phyloP scores from a whole-genome alignment of 2,329 filamentous ascomycete species.

The Dendrostoma leiphaemia region DNA sequence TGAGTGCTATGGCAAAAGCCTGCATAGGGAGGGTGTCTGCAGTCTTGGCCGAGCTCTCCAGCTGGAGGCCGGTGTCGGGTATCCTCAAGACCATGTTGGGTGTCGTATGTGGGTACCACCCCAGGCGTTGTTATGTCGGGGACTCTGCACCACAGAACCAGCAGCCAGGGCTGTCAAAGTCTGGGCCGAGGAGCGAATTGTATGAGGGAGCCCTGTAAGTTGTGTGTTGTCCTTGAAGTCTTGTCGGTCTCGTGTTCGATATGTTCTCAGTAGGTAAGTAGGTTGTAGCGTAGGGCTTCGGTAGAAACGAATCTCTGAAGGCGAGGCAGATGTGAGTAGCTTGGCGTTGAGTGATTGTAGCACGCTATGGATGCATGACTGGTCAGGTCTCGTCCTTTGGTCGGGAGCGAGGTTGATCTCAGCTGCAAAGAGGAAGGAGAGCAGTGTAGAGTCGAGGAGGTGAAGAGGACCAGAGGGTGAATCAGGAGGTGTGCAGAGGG shows the following conservation, averaged over 20 bases:
- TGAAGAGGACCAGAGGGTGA: background rate
- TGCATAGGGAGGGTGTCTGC: constrained; percentile 47
- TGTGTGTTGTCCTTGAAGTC: background rate
- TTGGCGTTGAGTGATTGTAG: constrained; percentile 6
- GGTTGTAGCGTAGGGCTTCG: constrained; percentile 2
- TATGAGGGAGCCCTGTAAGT: background rate
- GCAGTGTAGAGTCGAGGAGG: background rate
- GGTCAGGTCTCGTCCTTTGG: background rate
- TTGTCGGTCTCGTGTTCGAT: background rate
- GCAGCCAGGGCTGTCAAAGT: constrained; percentile 20
- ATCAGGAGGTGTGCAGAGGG: background rate
- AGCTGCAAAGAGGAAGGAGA: background rate
- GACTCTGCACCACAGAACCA: constrained; percentile 18
- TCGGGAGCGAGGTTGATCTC: background rate
- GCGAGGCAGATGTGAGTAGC: constrained; percentile 8
- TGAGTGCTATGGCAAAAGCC: constrained; percentile 57
- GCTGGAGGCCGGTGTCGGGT: constrained; percentile 55
- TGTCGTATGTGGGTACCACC: constrained; percentile 16
- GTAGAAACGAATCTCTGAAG: constrained; percentile 9
- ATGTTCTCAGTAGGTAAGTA: background rate
- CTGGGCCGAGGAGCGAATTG: constrained; percentile 11
- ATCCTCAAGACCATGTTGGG: constrained; percentile 45
- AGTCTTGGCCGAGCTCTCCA: constrained; percentile 50
- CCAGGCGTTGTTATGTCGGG: constrained; percentile 5
- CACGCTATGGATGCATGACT: constrained; percentile 18